A percentile compares a stretch with the other conserved stretches of the same genome.
Evolutionary conservation across 2,329 filamentous ascomycete species (phyloP).

Genomic region (Neonectria ditissima): DNA sequence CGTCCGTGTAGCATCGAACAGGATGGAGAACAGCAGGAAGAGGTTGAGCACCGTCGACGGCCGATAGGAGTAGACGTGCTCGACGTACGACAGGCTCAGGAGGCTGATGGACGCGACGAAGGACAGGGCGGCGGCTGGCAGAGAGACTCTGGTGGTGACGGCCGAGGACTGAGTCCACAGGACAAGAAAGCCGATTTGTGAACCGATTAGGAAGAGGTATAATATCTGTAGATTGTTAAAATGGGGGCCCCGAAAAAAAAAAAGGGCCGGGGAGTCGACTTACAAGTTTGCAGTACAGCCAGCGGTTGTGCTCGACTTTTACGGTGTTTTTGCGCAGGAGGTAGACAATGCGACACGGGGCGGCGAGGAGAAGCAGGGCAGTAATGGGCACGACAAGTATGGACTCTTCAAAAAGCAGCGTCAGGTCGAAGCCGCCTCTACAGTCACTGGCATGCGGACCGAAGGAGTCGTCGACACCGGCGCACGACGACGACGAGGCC

Average conservation of each 20-base stretch:
- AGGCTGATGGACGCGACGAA: background rate
- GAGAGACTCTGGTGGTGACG: slow-evolving; percentile 26
- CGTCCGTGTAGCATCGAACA: slow-evolving; percentile 29
- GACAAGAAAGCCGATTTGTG: slow-evolving; percentile 30
- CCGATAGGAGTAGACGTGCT: slow-evolving; percentile 36
- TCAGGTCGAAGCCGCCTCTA: slow-evolving; percentile 61
- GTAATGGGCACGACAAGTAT: slow-evolving; percentile 47
- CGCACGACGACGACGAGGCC: slow-evolving; percentile 18
- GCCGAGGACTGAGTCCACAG: slow-evolving; percentile 27
- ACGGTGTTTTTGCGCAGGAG: slow-evolving; percentile 35
- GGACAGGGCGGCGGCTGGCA: slow-evolving; percentile 6
- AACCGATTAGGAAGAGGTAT: slow-evolving; percentile 21
- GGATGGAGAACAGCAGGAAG: slow-evolving; percentile 28
- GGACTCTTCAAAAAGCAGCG: slow-evolving; percentile 57
- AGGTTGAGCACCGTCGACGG: slow-evolving; percentile 35
- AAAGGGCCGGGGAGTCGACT: slow-evolving; percentile 4
- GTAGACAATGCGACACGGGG: slow-evolving; percentile 36
- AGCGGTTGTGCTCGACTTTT: slow-evolving; percentile 34
- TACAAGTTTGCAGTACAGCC: slow-evolving; percentile 37
- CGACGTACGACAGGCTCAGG: slow-evolving; percentile 29
- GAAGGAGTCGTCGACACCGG: slow-evolving; percentile 34
- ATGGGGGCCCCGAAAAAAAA: background rate
- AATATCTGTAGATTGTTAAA: slow-evolving; percentile 30
- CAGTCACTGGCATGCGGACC: slow-evolving; percentile 43
- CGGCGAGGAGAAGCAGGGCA: slow-evolving; percentile 43